These are phyloP conservation scores for Pseudopyricularia javanii DNA, from an alignment of 2,329 filamentous ascomycete genomes.

Conservation along the genomic window DNA sequence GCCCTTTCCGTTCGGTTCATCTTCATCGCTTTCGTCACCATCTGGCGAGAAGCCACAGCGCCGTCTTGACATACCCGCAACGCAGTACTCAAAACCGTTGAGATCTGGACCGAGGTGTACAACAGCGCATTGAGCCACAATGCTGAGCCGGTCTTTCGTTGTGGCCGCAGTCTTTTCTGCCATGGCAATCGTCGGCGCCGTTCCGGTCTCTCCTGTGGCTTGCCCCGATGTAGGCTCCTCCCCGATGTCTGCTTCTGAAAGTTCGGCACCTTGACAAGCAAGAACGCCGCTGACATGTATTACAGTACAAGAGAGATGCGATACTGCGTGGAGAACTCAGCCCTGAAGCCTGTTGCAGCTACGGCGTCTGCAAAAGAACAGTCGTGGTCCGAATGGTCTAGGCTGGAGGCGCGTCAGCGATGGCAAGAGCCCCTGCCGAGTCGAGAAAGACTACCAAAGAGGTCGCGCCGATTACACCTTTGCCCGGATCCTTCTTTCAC, in stretches of 20 bases:
- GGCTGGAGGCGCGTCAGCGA: neutral
- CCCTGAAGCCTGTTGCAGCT: constrained; percentile 40
- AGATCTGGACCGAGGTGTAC: too few species aligned
- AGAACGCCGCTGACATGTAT: neutral
- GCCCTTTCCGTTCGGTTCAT: too few species aligned
- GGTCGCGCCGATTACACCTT: neutral
- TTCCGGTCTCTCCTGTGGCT: constrained; percentile 20
- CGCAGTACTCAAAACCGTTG: too few species aligned
- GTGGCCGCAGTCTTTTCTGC: constrained; percentile 10
- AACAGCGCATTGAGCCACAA: constrained; percentile 5
- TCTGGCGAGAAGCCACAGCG: too few species aligned
- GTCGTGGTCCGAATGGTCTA: constrained; percentile 32
- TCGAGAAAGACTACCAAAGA: neutral
- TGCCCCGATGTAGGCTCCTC: constrained; percentile 22
- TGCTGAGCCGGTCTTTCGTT: constrained; percentile 14
- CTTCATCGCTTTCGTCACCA: too few species aligned
- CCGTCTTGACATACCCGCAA: too few species aligned
- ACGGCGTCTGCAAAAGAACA: constrained; percentile 36
- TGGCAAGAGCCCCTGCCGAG: neutral
- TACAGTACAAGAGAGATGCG: constrained; percentile 21
- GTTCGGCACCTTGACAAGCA: neutral
- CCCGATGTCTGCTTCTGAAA: neutral
- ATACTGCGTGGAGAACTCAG: constrained; percentile 35
- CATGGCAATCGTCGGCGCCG: constrained; percentile 13
- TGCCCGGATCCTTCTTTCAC: neutral